Percentiles rank a stretch among this genome's conserved stretches.
phyloP scores from a whole-genome alignment of 1,284 basidiomycete species.

The Cerioporus squamosus region DNA sequence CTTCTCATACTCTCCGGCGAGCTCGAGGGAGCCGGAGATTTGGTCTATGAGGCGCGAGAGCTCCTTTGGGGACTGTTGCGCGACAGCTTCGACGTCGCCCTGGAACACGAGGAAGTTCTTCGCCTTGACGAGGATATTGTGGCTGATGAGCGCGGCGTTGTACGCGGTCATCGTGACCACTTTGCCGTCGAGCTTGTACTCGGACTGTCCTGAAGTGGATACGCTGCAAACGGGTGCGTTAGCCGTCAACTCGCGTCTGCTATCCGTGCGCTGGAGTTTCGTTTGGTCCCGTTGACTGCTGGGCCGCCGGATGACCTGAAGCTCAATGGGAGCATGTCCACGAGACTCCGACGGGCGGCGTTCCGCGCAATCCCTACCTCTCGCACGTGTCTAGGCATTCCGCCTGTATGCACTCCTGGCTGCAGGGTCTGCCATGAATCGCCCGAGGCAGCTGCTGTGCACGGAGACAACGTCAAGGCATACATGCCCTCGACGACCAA shows the following conservation, averaged over 20 bases:
- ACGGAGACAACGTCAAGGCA: too few species aligned
- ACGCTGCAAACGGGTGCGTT: constrained; percentile 56
- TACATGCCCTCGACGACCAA: too few species aligned
- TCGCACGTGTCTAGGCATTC: too few species aligned
- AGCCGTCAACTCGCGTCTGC: too few species aligned
- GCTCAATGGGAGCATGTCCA: background rate
- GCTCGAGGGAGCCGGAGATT: constrained; percentile 92
- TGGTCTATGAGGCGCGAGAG: constrained; percentile 93
- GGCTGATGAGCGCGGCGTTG: constrained; percentile 82
- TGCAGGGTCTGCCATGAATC: too few species aligned
- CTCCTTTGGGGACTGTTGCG: constrained; percentile 92
- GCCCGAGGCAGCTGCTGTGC: too few species aligned
- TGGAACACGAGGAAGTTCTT: constrained; percentile 99
- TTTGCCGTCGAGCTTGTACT: constrained; percentile 85
- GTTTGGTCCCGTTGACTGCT: background rate
- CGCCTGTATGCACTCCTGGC: too few species aligned
- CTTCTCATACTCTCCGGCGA: constrained; percentile 88
- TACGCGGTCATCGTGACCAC: constrained; percentile 85
- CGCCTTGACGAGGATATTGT: constrained; percentile 98
- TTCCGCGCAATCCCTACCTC: too few species aligned
- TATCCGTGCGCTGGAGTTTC: background rate
- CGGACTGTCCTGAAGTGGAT: constrained; percentile 83
- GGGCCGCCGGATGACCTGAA: too few species aligned
- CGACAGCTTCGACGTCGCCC: constrained; percentile 98
- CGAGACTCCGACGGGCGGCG: too few species aligned